Conservation (phyloP, 176 grass and related monocot species). For the Aechmea fasciata region DNA sequence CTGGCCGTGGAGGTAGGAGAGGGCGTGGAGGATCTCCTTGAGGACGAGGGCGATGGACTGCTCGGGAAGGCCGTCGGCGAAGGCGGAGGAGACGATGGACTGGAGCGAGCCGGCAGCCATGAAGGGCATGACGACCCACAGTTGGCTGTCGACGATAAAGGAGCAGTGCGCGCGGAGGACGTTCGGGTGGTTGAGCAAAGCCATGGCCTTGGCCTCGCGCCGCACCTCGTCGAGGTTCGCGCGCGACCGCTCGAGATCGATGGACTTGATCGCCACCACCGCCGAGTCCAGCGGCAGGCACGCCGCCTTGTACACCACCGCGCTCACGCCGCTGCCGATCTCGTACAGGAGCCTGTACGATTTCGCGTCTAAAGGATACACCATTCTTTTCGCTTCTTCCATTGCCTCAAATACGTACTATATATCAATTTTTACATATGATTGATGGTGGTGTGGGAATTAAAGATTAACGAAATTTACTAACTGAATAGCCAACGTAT, state of each 20-base stretch:
- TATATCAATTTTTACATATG: too few relatives aligned
- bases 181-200: conserved; percentile 62
- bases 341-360: conserved; percentile 55
- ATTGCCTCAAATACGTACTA: conserved; percentile 13
- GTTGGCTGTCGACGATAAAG: conserved; percentile 67
- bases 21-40: conserved; percentile 56
- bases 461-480: not conserved
- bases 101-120: conserved; percentile 81
- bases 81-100: conserved; percentile 59
- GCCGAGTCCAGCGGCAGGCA: conserved; percentile 48
- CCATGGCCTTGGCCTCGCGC: conserved; percentile 87
- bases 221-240: conserved; percentile 74
- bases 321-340: conserved; percentile 71
- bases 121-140: conserved; percentile 96
- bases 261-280: conserved; percentile 64
- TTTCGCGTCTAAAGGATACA: conserved; percentile 49
- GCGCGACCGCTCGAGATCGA: conserved; percentile 67
- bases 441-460: too few relatives aligned
- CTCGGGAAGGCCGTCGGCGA: conserved; percentile 59
- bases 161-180: conserved; percentile 90
- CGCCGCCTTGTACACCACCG: conserved; percentile 78
- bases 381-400: conserved; percentile 14
- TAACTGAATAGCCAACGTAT: too few relatives aligned
- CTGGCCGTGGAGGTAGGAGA: conserved; percentile 76
- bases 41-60: conserved; percentile 57